Base-by-base conservation (phyloP, 1,284 basidiomycete genomes). In the Cryptococcus sp. region DNA sequence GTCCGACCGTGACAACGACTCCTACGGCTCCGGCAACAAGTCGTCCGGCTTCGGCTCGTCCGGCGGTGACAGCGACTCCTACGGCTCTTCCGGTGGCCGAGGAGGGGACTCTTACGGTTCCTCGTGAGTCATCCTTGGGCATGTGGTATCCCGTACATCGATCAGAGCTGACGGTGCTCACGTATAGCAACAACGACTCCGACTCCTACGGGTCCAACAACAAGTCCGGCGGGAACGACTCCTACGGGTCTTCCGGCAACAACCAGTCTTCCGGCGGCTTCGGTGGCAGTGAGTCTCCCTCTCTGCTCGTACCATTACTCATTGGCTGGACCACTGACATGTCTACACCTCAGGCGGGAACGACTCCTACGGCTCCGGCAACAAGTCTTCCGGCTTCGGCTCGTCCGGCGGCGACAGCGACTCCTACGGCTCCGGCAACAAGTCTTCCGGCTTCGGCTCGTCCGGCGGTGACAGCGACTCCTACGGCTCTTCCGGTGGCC, bases 201-300 rank as follows among this genome's bases (percentile, higher is more conserved):
- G 53, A 43, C 45, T 33, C 18, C 42, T 18, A 28, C 28, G 53
- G 53, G 21, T 46, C 28, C 20, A 49, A 43, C 24, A 47, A 49
- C 40, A 23, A 39, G 6, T 33, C 20, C 9, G 53, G 53, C 33
- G 53, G 53, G 6, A 20, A 18, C 46, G 46, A 47, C 46, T 47
- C 46, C 11, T 47, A 47, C 21, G 55, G 55, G 24, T 56, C 50
- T 48, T 33, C 46, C 38, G 36, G 23, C 21, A 36, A 50, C 18
- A 28, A 55, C 42, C 23, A 28, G 23, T 50, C 36, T 39, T 39
- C 24, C 36, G 43, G 43, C 43, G 43, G 44, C 39, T 39, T 39
- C 15, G 50, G 39, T 16, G 50, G 50, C 28, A 18, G 28, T n/a
- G 9, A 4, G 28, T 33, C 28, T n/a, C n/a, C n/a, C 28, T 33